Evolutionary conservation across 495 filamentous ascomycete genomes (phyloP).

Genomic region (Aspergillus steynii): DNA sequence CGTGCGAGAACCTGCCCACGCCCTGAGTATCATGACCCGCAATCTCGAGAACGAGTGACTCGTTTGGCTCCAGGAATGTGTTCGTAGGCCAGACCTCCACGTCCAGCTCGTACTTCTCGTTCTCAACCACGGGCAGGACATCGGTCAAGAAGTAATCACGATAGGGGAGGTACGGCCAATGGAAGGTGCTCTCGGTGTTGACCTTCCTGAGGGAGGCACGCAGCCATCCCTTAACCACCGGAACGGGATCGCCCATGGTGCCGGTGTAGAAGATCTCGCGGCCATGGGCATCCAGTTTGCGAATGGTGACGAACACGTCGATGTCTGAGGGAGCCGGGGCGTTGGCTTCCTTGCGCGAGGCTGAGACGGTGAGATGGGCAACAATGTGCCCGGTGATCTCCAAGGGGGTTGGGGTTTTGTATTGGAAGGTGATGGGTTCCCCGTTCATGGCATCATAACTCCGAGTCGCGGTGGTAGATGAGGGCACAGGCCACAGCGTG

Average conservation of each 20-base stretch:
- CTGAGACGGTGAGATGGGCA: constrained; percentile 55
- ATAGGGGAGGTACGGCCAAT: constrained; percentile 51
- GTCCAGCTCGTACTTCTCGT: constrained; percentile 54
- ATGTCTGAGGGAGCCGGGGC: constrained; percentile 39
- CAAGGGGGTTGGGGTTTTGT: constrained; percentile 39
- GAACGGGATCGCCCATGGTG: constrained; percentile 41
- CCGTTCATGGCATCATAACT: neutral
- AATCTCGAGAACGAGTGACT: constrained; percentile 4
- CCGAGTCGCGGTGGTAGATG: neutral
- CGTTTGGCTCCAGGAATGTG: constrained; percentile 52
- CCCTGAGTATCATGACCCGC: constrained; percentile 1
- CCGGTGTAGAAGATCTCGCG: constrained; percentile 62
- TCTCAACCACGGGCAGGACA: constrained; percentile 44
- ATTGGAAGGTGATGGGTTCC: constrained; percentile 47
- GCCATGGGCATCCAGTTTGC: constrained; percentile 47
- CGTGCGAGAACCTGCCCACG: constrained; percentile 4
- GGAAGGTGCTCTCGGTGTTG: constrained; percentile 12
- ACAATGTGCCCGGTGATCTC: constrained; percentile 62
- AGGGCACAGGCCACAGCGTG: constrained; percentile 16
- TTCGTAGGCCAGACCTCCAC: constrained; percentile 66
- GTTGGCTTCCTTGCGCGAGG: constrained; percentile 15
- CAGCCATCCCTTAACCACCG: constrained; percentile 32
- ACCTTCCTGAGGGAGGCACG: constrained; percentile 15
- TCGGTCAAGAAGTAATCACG: constrained; percentile 55
- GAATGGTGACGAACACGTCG: constrained; percentile 60